Base-by-base conservation (phyloP, 805 yeast species). In the Kazachstania bromeliacearum region DNA sequence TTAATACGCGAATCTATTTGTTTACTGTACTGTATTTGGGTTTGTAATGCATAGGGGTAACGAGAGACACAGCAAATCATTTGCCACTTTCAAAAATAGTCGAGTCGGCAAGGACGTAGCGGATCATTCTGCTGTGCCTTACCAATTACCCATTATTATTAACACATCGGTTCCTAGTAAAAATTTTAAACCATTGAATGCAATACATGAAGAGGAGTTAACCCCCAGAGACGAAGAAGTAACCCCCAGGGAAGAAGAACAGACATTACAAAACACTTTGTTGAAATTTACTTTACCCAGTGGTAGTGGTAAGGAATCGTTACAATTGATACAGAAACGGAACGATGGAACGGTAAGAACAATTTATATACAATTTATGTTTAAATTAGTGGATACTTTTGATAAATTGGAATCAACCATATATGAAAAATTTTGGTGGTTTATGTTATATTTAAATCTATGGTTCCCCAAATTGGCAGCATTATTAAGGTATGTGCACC, bases 401-500 rank as follows among this genome's bases (percentile, higher is more conserved):
- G 49, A 47, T 24, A 36, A 30, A 22, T 20, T 47, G 4, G 53
- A 53, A 35, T 24, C 41, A 6, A 43, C 36, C 22, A 4, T 40
- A 17, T 48, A 50, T 21, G 53, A 51, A 28, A 40, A 42, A 9
- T 39, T 53, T 25, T 53, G 57, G 50, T 35, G 45, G 8, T 30
- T 43, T 14, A 27, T 51, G 9, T 35, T 51, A 4, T 45, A 50
- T 35, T 24, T 48, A 24, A 48, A 50, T 31, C 34, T 50, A 27
- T 45, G 51, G 43, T 44, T 50, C 28, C 56, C 56, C 12, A 40
- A 40, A 29, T 21, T 44, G 15, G 41, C 50, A 2, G 17, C 39
- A 12, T 29, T 38, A 10, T 12, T 48, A 34, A 48, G 44, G 56
- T 51, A 51, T 51, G 56, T 46, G 14, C n/a, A n/a, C n/a, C n/a